Conservation (phyloP, 257 asterid species). For the Haberlea rhodopensis region DNA sequence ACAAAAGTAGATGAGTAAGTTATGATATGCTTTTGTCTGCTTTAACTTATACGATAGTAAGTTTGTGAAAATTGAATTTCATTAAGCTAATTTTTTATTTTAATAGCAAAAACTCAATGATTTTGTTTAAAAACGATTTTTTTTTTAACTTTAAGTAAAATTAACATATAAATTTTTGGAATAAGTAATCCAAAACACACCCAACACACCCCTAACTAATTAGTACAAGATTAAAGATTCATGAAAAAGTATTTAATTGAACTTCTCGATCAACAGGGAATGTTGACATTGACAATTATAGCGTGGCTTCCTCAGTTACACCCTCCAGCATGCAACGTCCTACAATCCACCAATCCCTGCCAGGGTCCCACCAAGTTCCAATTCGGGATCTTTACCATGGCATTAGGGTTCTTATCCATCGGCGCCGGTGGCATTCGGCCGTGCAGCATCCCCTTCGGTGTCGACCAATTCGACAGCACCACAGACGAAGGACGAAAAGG, state of each 20-base stretch:
- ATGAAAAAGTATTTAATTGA: background rate
- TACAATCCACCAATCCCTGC: conserved; percentile 36
- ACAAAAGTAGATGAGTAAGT: too few species aligned
- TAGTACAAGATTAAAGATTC: background rate
- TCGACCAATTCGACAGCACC: conserved; percentile 70
- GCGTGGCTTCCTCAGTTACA: conserved; percentile 62
- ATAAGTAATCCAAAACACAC: too few species aligned
- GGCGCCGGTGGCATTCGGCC: conserved; percentile 91
- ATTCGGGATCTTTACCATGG: conserved; percentile 43
- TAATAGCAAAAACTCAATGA: too few species aligned
- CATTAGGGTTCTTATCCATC: conserved; percentile 47
- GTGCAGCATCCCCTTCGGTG: conserved; percentile 90
- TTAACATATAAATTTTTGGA: too few species aligned
- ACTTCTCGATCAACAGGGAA: conserved; percentile 54
- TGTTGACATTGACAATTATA: conserved; percentile 65
- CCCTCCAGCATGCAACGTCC: conserved; percentile 62
- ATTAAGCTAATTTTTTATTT: too few species aligned
- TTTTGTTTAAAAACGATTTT: too few species aligned
- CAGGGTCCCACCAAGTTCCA: conserved; percentile 52
- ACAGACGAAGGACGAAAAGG: conserved; percentile 69
- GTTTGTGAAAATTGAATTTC: too few species aligned
- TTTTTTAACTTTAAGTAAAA: too few species aligned
- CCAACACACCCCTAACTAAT: too few species aligned
- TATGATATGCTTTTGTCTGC: too few species aligned
- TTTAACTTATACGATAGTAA: too few species aligned